A percentile compares a stretch with the other conserved stretches of the same genome.
These are phyloP conservation scores for Coniochaeta ligniaria DNA, from an alignment of 2,329 filamentous ascomycete genomes.

Conservation along the genomic window DNA sequence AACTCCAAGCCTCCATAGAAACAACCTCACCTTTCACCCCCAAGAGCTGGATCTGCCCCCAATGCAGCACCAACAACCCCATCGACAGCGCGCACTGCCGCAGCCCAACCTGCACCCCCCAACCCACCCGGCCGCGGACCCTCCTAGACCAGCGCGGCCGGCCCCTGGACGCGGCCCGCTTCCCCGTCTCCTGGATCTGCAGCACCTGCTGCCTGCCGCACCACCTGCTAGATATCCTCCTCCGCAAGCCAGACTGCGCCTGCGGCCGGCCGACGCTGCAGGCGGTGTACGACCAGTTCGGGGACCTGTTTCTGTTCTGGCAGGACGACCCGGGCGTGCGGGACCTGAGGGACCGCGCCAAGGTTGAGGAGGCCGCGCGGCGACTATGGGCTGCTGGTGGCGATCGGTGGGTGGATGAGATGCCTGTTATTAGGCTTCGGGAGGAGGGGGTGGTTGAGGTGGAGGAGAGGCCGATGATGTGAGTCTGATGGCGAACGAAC, in stretches of 20 bases:
- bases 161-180: constrained; percentile 8
- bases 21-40: background rate
- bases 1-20: background rate
- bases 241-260: constrained; percentile 3
- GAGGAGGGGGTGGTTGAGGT: constrained; percentile 2
- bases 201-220: constrained; percentile 12
- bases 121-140: background rate
- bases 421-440: background rate
- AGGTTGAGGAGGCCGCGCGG: constrained; percentile 14
- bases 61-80: background rate
- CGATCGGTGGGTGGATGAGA: constrained; percentile 9
- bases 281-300: constrained; percentile 19
- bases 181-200: constrained; percentile 16
- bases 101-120: background rate
- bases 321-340: constrained; percentile 14
- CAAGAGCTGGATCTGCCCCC: background rate
- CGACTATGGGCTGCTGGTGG: constrained; percentile 13
- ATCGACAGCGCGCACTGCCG: background rate
- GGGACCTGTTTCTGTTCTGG: constrained; percentile 17
- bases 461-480: background rate
- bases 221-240: constrained; percentile 10
- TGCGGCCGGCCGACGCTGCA: constrained; percentile 14
- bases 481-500: background rate
- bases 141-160: constrained; percentile 3
- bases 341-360: constrained; percentile 12